These are phyloP conservation scores for Chamaecrista fasciculata DNA, from an alignment of 306 rosid species.

Conservation along the genomic window DNA sequence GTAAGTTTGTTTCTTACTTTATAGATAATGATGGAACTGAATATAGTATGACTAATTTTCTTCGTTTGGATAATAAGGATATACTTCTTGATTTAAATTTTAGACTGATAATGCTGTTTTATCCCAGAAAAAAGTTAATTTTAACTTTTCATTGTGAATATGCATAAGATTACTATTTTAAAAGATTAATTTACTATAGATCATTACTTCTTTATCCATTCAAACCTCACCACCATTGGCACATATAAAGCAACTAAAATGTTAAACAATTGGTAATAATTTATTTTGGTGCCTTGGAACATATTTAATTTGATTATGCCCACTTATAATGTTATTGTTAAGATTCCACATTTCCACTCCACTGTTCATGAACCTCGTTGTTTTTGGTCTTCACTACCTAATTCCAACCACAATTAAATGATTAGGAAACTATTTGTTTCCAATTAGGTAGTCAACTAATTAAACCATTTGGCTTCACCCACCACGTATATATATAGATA, in stretches of 20 bases:
- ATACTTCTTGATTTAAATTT: no score
- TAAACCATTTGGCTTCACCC: background rate
- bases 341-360: conserved; percentile 4
- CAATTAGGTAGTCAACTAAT: background rate
- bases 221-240: background rate
- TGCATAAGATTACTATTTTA: no score
- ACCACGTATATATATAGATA: no score
- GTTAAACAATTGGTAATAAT: background rate
- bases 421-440: background rate
- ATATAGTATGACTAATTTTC: no score
- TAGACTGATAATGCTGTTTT: no score
- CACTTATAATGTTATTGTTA: background rate
- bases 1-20: no score
- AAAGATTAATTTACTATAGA: no score
- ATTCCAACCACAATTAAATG: conserved; percentile 13
- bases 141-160: background rate
- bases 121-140: no score
- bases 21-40: no score
- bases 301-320: background rate
- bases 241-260: no score
- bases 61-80: no score
- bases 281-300: no score
- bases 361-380: background rate
- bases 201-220: background rate
- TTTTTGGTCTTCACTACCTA: conserved; percentile 9